Percentiles rank a stretch among this genome's conserved stretches.
Conservation (phyloP, 2,329 filamentous ascomycete genomes). For the Capronia coronata region DNA sequence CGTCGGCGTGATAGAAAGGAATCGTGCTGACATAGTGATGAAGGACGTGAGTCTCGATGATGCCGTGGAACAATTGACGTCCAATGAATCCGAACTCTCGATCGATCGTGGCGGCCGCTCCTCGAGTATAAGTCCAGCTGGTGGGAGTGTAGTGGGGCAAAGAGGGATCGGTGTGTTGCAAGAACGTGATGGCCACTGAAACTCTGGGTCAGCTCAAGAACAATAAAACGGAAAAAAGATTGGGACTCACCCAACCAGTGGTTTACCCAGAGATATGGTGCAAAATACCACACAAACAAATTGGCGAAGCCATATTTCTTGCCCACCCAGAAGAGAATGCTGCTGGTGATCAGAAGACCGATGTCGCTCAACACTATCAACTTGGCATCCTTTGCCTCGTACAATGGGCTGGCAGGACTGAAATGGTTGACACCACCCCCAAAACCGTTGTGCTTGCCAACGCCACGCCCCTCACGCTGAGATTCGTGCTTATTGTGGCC, state of each 20-base stretch:
- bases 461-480: constrained; percentile 86
- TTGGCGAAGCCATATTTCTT: constrained; percentile 77
- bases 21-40: constrained; percentile 97
- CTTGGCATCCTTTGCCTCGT: constrained; percentile 83
- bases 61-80: constrained; percentile 83
- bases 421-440: constrained; percentile 90
- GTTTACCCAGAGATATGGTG: constrained; percentile 97
- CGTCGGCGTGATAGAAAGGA: constrained; percentile 93
- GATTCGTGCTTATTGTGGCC: constrained; percentile 91
- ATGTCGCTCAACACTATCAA: constrained; percentile 82
- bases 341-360: constrained; percentile 60
- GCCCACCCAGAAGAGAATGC: constrained; percentile 61
- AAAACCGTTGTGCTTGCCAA: constrained; percentile 81
- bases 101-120: constrained; percentile 91
- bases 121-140: constrained; percentile 88
- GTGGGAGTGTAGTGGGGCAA: constrained; percentile 85
- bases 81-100: constrained; percentile 96
- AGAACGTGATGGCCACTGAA: constrained; percentile 87
- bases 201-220: not conserved
- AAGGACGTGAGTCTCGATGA: constrained; percentile 94
- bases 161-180: constrained; percentile 92
- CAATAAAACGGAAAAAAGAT: not conserved
- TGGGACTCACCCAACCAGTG: constrained; percentile 84
- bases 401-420: constrained; percentile 77
- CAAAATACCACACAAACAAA: constrained; percentile 86